Conservation (phyloP, 345 rosid species). For the Odontarrhena argentea region DNA sequence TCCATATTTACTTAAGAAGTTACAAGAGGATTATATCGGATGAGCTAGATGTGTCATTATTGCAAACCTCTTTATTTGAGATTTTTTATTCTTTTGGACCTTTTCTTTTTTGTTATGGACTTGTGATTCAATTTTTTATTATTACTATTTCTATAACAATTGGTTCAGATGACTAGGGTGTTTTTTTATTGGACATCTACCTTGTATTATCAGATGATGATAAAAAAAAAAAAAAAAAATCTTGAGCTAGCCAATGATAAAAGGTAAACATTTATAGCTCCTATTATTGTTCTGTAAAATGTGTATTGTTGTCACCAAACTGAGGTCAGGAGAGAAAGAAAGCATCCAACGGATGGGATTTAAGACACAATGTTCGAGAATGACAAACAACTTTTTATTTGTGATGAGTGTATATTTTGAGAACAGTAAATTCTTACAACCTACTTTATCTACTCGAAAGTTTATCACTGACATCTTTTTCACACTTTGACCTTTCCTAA, state of each 20-base stretch:
- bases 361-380: slow-evolving; percentile 35
- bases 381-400: slow-evolving; percentile 27
- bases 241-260: neutral
- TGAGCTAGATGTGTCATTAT: too few species aligned
- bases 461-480: slow-evolving; percentile 35
- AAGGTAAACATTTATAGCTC: neutral
- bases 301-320: slow-evolving; percentile 24
- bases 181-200: too few species aligned
- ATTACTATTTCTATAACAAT: too few species aligned
- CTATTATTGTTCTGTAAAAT: slow-evolving; percentile 9
- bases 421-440: slow-evolving; percentile 21
- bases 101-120: too few species aligned
- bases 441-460: slow-evolving; percentile 30
- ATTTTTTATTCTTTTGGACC: too few species aligned
- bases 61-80: too few species aligned
- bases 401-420: neutral
- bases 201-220: too few species aligned
- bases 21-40: too few species aligned
- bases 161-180: too few species aligned
- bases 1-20: too few species aligned
- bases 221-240: too few species aligned
- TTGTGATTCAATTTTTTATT: too few species aligned
- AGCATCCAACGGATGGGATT: slow-evolving; percentile 38
- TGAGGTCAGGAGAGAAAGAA: slow-evolving; percentile 6
- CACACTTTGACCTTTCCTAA: slow-evolving; percentile 29